A percentile compares a stretch with the other conserved stretches of the same genome.
Evolutionary conservation across 2,329 filamentous ascomycete genomes (phyloP).

Genomic region (Ophiostoma populinum): DNA sequence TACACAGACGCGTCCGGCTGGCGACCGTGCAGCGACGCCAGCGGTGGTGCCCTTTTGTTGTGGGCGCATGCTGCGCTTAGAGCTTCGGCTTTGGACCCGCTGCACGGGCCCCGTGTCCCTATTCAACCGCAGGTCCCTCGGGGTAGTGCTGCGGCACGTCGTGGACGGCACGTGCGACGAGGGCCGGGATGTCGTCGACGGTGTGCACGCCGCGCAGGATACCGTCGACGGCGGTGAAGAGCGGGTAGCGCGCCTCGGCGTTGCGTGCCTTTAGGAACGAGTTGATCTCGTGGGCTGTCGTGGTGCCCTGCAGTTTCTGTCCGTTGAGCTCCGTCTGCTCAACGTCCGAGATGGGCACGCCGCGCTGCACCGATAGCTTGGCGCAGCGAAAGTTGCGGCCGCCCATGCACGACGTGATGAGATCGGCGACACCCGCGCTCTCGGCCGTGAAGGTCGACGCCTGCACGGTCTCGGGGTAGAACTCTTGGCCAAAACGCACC

Average conservation of each 20-base stretch:
- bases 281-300: constrained; percentile 82
- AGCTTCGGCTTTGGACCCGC: background rate
- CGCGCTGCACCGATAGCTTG: constrained; percentile 67
- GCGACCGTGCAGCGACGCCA: too few species aligned
- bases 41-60: too few species aligned
- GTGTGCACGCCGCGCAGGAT: constrained; percentile 62
- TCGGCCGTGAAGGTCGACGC: constrained; percentile 90
- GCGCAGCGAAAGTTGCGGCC: constrained; percentile 92
- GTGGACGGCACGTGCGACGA: constrained; percentile 26
- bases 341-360: constrained; percentile 67
- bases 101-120: background rate
- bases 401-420: constrained; percentile 85
- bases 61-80: too few species aligned
- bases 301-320: constrained; percentile 89
- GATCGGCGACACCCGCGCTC: constrained; percentile 82
- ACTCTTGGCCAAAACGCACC: constrained; percentile 86
- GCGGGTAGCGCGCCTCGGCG: constrained; percentile 67
- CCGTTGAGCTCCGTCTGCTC: constrained; percentile 84
- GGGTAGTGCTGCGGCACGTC: too few species aligned
- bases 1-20: too few species aligned
- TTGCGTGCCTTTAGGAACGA: constrained; percentile 67
- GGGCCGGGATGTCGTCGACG: constrained; percentile 63
- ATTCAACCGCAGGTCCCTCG: too few species aligned
- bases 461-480: constrained; percentile 70
- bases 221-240: constrained; percentile 78